Base-by-base conservation (phyloP, 1,139 yeast genomes). In the Eremothecium cymbalariae region DNA sequence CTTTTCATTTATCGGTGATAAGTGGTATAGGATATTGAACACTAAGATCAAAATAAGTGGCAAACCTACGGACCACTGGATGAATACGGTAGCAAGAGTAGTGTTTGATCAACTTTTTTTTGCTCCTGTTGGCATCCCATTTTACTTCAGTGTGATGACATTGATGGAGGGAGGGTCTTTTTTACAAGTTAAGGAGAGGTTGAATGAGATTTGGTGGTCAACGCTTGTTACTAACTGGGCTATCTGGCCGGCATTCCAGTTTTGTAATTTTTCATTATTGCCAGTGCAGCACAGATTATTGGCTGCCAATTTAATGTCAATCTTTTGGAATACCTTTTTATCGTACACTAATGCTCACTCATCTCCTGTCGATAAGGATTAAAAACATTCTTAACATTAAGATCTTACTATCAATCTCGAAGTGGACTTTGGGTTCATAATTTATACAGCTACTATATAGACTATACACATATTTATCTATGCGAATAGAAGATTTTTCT, bases 181-280 rank as follows among this genome's bases (percentile, higher is more conserved):
- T 5, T 51, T 54, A 7, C 66, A 63, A 9, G 60, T 70, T 4
- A 48, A 52, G 28, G 32, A 45, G 4, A 75, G 73, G 42, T 53
- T 78, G 18, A 28, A 57, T 2, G 57, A 62, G 11, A 70, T 72
- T 38, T 77, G 77, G 72, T 66, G 72, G 72, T 58, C 62, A 4
- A 82, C 94, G 0, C 58, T 84, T 28, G 43, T 62, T 20, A 70
- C 80, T 20, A 85, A 84, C 54, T 86, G 95, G 94, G 46, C 67
- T 31, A 80, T 86, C 6, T 86, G 96, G 96, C 96, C 95, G 0
- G 63, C 72, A 0, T 77, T 86, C 49, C 96, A 86, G 58, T 43
- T 72, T 33, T 48, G 75, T 39, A 88, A 88, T 57, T 83, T 88
- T 50, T 67, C 72, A 30, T 49, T 80, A 9, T 70, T 83, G 4